Evolutionary conservation across 352 stramenopile species (phyloP), one percentile per base, ranked within the genome.

Genomic region (Globisporangium irregulare): DNA sequence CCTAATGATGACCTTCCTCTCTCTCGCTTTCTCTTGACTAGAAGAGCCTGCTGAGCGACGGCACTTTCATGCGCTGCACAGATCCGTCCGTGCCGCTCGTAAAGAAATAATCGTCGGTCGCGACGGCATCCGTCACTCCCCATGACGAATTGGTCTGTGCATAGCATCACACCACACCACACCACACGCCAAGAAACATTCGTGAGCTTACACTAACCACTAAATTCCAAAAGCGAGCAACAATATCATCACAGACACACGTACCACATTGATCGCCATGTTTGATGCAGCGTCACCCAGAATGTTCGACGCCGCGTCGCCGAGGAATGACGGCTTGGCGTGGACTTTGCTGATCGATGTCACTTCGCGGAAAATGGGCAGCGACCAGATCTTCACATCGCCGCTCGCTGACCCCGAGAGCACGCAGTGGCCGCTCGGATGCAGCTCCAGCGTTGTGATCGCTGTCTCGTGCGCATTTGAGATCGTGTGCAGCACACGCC

Each of bases 341-440:
- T 94, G 83, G 27, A 94, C 77, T 69, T 93, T 96, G 62, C 67
- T 80, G 22, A 92, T 70, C 54, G 81, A 77, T 14, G 80, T 79
- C n/a, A 95, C 69, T 65, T 96, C 87, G 20, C 88, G 80, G 68
- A 96, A 96, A 51, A 94, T 87, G 12, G 88, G 87, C 27, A 96
- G 68, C 15, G 88, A 92, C 88, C 88, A 96, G 59, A 96, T 94
- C 77, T 96, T 96, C 54, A 96, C 77, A 60, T 95, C 89, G 5
- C 89, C 89, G 22, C 84, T 86, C 27, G 89, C 84, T 0, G 89
- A 95, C 7, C 89, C 89, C 18, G 89, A 95, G 8, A 96, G 76
- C 57, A 96, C 74, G 50, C 86, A 96, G n/a, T 87, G 76, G 4
- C 87, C 85, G 34, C 81, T 89, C 25, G 89, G 86, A 36, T 96